phyloP scores from a whole-genome alignment of 768 basidiomycete genomes.

The Naganishia randhawae region DNA sequence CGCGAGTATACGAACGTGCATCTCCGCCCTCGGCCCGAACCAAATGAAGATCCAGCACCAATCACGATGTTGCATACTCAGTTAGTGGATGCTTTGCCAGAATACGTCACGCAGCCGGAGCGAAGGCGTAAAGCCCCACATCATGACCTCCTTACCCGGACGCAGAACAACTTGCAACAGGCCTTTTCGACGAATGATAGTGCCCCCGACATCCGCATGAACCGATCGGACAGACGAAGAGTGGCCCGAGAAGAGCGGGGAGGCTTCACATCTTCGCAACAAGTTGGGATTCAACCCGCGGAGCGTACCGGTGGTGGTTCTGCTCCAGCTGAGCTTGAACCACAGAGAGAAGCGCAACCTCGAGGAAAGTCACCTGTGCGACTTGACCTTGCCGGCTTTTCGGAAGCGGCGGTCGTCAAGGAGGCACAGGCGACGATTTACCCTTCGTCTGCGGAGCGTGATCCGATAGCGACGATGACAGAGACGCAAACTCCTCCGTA shows the following conservation, averaged over 20 bases:
- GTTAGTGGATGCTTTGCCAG: not conserved
- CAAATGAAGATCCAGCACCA: not conserved
- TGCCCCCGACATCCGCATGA: not conserved
- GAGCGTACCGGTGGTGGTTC: not conserved
- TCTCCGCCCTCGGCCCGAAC: not conserved
- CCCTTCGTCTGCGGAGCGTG: not conserved
- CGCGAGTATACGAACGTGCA: slow-evolving; percentile 4
- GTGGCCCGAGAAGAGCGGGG: not conserved
- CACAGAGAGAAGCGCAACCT: not conserved
- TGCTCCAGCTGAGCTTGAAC: not conserved
- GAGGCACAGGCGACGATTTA: not conserved
- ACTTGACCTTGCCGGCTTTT: not conserved
- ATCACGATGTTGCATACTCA: not conserved
- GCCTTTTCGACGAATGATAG: not conserved
- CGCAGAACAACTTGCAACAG: not conserved
- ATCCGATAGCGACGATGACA: not conserved
- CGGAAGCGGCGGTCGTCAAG: not conserved
- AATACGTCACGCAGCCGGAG: not conserved
- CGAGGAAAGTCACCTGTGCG: not conserved
- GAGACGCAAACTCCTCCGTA: not conserved
- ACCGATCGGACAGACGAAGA: not conserved
- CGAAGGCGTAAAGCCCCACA: not conserved
- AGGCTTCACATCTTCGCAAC: not conserved
- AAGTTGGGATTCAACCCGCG: not conserved
- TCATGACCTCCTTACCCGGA: not conserved